Percentiles rank a stretch among this genome's conserved stretches.
phyloP scores from a whole-genome alignment of 495 filamentous ascomycete genomes.

The Neurospora tetrasperma region DNA sequence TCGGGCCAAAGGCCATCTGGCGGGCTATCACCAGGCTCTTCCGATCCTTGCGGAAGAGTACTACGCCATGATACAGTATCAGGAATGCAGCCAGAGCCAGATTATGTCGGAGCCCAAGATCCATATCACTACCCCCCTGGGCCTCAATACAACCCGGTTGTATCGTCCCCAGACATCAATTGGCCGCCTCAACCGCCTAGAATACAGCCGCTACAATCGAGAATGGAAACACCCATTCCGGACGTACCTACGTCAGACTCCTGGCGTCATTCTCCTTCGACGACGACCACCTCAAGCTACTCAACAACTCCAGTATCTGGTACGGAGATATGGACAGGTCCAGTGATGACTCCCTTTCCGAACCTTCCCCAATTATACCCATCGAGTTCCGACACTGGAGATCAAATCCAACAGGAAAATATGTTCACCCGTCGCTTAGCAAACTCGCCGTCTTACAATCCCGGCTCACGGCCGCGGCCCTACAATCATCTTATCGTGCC shows the following conservation, averaged over 20 bases:
- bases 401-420: not conserved
- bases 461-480: not conserved
- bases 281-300: not conserved
- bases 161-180: not conserved
- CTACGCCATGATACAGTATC: not conserved
- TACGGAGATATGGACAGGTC: not conserved
- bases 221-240: not conserved
- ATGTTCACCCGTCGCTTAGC: not conserved
- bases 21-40: conserved; percentile 11
- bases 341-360: not conserved
- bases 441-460: not conserved
- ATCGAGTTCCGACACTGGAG: not conserved
- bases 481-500: not conserved
- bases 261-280: not conserved
- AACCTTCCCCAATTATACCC: not conserved
- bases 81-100: not conserved
- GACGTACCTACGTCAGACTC: not conserved
- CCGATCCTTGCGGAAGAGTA: conserved; percentile 10
- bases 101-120: not conserved
- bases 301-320: not conserved
- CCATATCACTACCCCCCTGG: conserved; percentile 1
- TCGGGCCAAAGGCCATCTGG: conserved; percentile 8
- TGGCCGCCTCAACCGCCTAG: not conserved
- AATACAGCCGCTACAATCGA: not conserved
- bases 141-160: not conserved